Base-by-base conservation (phyloP, 495 filamentous ascomycete genomes). In the Penicillium nucicola region DNA sequence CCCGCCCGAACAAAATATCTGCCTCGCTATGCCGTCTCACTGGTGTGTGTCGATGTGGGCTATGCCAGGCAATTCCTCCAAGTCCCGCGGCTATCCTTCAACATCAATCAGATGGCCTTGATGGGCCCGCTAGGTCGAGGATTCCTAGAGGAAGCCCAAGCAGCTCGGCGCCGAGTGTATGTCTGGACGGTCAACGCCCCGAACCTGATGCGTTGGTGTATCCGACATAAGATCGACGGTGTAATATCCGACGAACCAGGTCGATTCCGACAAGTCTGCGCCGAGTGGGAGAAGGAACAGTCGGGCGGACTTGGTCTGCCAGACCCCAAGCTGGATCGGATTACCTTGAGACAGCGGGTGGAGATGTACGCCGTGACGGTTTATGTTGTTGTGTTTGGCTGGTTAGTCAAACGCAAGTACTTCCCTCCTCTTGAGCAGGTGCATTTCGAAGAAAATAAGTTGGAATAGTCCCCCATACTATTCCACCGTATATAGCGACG, bases 121-220 rank as follows among this genome's bases (percentile, higher is more conserved):
- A 77, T 89, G 41, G 79, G 84, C 0, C 85, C 85, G 0, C 48
- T 74, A 13, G 88, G 90, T 1, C 51, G 68, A 8, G 66, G 64
- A 2, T 93, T 96, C 69, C 47, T 89, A 11, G 74, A 76, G 2
- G 80, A 88, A 17, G 77, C 77, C 8, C 74, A 74, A 36, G 62
- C 66, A 45, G 66, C 71, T 5, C 71, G 73, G 14, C 79, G 86
- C 15, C 74, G 76, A 11, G 66, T 96, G 7, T 87, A 82, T 58
- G 72, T 81, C 1, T 97, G 92, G 92, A 96, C 92, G 0, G 88
- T 95, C 17, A 95, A 97, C 55, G 80, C 84, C 3, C 77, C 79
- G 44, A 64, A 68, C 11, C 73, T 79, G 61, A 96, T 96, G 90
- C 72, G 80, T 57, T 92, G 88, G 87, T 70, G 79, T 39, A 77